A percentile compares a stretch with the other conserved stretches of the same genome.
These are phyloP conservation scores for Adansonia grandidieri DNA, from an alignment of 441 rosid genomes.

Conservation along the genomic window DNA sequence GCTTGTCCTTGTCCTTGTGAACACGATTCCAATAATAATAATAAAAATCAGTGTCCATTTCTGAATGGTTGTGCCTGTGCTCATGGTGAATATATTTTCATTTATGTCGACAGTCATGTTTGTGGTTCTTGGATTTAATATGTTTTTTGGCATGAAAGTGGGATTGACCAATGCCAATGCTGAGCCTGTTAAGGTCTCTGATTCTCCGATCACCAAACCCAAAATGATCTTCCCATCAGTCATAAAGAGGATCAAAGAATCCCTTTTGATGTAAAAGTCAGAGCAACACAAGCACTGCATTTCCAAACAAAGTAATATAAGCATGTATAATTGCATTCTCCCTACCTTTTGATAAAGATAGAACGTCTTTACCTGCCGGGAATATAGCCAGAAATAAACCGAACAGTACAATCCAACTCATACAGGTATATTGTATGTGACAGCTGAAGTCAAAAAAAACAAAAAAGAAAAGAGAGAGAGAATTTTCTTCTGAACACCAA, in stretches of 20 bases:
- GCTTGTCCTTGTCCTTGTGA: constrained; percentile 42
- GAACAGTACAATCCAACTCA: constrained; percentile 84
- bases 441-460: constrained; percentile 80
- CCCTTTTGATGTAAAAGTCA: constrained; percentile 95
- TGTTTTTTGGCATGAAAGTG: constrained; percentile 35
- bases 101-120: constrained; percentile 45
- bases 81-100: constrained; percentile 37
- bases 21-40: constrained; percentile 66
- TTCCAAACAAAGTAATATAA: constrained; percentile 11
- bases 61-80: constrained; percentile 49
- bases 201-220: constrained; percentile 32
- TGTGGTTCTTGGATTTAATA: constrained; percentile 46
- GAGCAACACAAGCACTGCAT: constrained; percentile 67
- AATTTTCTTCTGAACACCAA: constrained; percentile 65
- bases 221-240: constrained; percentile 83
- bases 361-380: constrained; percentile 57
- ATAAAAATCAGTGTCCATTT: constrained; percentile 54
- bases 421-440: constrained; percentile 85
- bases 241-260: constrained; percentile 74
- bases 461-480: constrained; percentile 23
- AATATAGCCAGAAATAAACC: constrained; percentile 73
- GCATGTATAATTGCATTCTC: neutral
- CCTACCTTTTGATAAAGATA: neutral
- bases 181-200: constrained; percentile 30
- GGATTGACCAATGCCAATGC: constrained; percentile 27